These are phyloP conservation scores for Amauroascus verrucosus DNA, from an alignment of 2,329 filamentous ascomycete genomes.

Conservation along the genomic window DNA sequence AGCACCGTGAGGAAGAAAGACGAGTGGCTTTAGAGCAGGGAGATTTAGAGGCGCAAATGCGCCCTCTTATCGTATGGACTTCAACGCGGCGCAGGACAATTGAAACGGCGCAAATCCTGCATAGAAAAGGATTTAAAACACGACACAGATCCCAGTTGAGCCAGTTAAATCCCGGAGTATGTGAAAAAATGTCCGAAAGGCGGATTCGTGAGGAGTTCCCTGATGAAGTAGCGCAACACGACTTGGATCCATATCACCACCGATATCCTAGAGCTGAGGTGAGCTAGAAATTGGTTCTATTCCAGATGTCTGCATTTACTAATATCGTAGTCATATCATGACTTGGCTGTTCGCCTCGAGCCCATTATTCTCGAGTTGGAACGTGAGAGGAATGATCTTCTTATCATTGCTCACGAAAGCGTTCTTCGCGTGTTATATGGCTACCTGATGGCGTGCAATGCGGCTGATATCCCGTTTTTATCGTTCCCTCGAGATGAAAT, in stretches of 20 bases:
- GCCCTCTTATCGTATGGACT: constrained; percentile 85
- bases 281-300: constrained; percentile 22
- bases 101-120: constrained; percentile 77
- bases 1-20: constrained; percentile 73
- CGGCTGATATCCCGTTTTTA: constrained; percentile 82
- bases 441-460: constrained; percentile 97
- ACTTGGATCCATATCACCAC: constrained; percentile 91
- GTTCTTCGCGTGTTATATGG: constrained; percentile 95
- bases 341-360: constrained; percentile 92
- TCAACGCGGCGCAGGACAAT: constrained; percentile 83
- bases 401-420: constrained; percentile 96
- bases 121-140: constrained; percentile 69
- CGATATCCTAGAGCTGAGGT: constrained; percentile 91
- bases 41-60: constrained; percentile 57
- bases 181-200: constrained; percentile 80
- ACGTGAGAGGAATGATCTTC: constrained; percentile 90
- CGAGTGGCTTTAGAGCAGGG: constrained; percentile 57
- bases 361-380: constrained; percentile 96
- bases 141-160: constrained; percentile 92
- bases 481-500: constrained; percentile 95
- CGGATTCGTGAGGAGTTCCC: constrained; percentile 74
- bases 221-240: constrained; percentile 85
- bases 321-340: constrained; percentile 72
- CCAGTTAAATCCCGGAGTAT: constrained; percentile 91
- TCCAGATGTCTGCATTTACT: background rate